phyloP scores from a whole-genome alignment of 179 eudicot genomes.

The Heliamphora pulchella region DNA sequence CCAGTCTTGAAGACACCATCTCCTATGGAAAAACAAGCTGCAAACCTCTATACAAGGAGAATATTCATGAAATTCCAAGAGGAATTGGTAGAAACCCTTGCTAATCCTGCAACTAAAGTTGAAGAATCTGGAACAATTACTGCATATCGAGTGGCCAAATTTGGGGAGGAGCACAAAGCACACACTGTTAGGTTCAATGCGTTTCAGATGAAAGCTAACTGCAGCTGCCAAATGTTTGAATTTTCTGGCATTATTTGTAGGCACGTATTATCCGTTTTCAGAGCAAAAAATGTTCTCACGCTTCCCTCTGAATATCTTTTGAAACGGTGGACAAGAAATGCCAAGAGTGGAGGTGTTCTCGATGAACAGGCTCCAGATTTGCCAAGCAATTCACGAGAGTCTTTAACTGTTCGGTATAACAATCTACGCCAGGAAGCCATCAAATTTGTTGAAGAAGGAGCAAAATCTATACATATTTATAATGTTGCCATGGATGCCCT shows the following conservation, averaged over 20 bases:
- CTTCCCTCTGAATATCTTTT: slow-evolving; percentile 43
- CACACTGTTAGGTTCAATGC: slow-evolving; percentile 34
- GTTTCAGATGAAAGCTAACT: slow-evolving; percentile 40
- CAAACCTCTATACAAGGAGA: slow-evolving; percentile 36
- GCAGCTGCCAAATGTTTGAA: slow-evolving; percentile 48
- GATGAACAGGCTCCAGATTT: slow-evolving; percentile 24
- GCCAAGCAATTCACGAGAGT: slow-evolving; percentile 24
- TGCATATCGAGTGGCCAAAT: slow-evolving; percentile 39
- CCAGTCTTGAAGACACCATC: slow-evolving; percentile 45
- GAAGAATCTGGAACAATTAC: slow-evolving; percentile 30
- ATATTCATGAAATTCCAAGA: slow-evolving; percentile 45
- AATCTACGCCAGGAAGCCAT: slow-evolving; percentile 43
- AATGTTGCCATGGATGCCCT: slow-evolving; percentile 41
- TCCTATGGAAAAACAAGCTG: slow-evolving; percentile 60
- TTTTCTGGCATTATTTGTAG: slow-evolving; percentile 45
- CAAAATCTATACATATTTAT: slow-evolving; percentile 36
- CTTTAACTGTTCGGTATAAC: slow-evolving; percentile 28
- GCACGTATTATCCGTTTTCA: slow-evolving; percentile 42
- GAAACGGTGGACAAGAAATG: slow-evolving; percentile 50
- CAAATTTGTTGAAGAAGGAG: slow-evolving; percentile 51
- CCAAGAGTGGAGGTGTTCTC: slow-evolving; percentile 28
- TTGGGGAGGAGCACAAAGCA: slow-evolving; percentile 38
- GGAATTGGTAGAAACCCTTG: slow-evolving; percentile 48
- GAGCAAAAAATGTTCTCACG: slow-evolving; percentile 44
- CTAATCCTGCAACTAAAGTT: slow-evolving; percentile 38